Base-by-base conservation (phyloP, 352 stramenopile genomes). In the Phytophthora foliorum region DNA sequence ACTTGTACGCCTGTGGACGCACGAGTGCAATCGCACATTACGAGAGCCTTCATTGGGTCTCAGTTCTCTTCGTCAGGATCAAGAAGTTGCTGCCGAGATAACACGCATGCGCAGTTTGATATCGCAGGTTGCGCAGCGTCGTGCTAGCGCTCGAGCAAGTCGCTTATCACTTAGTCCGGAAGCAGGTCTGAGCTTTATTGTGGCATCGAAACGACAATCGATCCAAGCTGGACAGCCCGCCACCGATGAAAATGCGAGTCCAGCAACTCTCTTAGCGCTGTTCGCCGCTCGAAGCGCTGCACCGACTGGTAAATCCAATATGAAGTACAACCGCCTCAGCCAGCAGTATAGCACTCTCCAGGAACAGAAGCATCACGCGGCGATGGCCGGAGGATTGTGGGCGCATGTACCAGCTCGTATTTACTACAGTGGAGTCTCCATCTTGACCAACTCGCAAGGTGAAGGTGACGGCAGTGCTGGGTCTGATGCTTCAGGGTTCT, bases 11-110 rank as follows among this genome's bases (percentile, higher is more conserved):
- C 51, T 92, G 5, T 90, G 78, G 81, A 73, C 67, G 1, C 82
- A 92, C 59, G 84, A 92, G 57, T 74, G 55, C 4, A 29, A 59
- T 16, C 70, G 77, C 4, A 74, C 79, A 4, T 74, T 92, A 14
- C 44, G 63, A 17, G 73, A 84, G 25, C 49, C 68, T 25, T 57
- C 63, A 10, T 50, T 76, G 39, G 63, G 68, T 9, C 4, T 59
- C 8, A 21, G 14, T 21, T 58, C 57, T 4, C 14, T 13, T 3
- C 48, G n/a, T 19, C 68, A 76, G 22, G 63, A 72, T 39, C 7
- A 22, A 5, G 19, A 64, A 14, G 39, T 73, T 16, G 22, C n/a
- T 0, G n/a, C 5, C 4, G 68, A 76, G 32, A 73, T 76, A 11
- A 16, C 45, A n/a, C 50, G 41, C 0, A 76, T 76, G 68, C 63